Percentiles rank a stretch among this genome's conserved stretches.
Evolutionary conservation across 441 rosid species (phyloP).

Genomic region (Flueggea neowawraea): DNA sequence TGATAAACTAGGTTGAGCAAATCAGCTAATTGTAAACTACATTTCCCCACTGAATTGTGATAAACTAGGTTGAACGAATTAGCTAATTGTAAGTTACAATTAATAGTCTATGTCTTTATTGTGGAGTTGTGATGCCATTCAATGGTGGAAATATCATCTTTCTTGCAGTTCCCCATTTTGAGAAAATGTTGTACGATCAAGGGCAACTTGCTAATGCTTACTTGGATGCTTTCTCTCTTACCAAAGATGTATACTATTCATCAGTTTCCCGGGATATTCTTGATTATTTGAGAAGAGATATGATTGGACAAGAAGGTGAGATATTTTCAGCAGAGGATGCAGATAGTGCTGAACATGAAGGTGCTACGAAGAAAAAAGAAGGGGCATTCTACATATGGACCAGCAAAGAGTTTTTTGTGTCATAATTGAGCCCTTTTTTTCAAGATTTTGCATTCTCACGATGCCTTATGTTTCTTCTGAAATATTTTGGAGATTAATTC

Average conservation of each 20-base stretch:
- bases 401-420: slow-evolving; percentile 55
- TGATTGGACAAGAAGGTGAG: slow-evolving; percentile 83
- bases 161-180: slow-evolving; percentile 96
- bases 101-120: not conserved
- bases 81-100: too few relatives aligned
- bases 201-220: slow-evolving; percentile 83
- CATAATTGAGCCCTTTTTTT: not conserved
- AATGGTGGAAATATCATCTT: slow-evolving; percentile 9
- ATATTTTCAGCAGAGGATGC: slow-evolving; percentile 98
- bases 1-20: not conserved
- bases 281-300: slow-evolving; percentile 91
- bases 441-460: not conserved
- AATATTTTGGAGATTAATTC: not conserved
- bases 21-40: too few relatives aligned
- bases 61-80: too few relatives aligned
- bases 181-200: slow-evolving; percentile 97
- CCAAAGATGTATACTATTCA: slow-evolving; percentile 64
- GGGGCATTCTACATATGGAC: slow-evolving; percentile 95
- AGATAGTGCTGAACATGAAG: slow-evolving; percentile 79
- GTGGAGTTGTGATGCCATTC: not conserved
- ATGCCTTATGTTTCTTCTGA: not conserved
- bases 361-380: slow-evolving; percentile 64
- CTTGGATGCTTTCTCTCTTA: slow-evolving; percentile 74
- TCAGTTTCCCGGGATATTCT: slow-evolving; percentile 65
- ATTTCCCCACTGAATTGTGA: too few relatives aligned